Base-by-base conservation (phyloP, 306 rosid genomes). In the Dalbergia cultrata region DNA sequence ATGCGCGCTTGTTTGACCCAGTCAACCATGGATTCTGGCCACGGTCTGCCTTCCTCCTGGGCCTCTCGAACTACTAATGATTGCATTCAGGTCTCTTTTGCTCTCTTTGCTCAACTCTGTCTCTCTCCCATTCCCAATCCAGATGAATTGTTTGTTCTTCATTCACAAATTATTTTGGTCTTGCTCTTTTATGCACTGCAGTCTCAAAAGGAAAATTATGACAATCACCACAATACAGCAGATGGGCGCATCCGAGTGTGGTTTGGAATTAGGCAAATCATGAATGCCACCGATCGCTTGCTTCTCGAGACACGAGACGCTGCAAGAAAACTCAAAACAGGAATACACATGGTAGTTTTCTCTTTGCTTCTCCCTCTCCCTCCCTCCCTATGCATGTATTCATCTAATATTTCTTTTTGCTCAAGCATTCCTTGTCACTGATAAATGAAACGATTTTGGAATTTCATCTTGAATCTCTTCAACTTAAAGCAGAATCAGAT, bases 211-310 rank as follows among this genome's bases (percentile, higher is more conserved):
- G 92, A 92, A 45, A 90, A 83, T 67, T 92, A 85, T 79, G 69
- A 81, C 69, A 92, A 88, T 89, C 84, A 89, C 78, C 92, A 92
- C 70, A 92, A 94, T 66, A 88, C 93, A 1, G 91, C 87, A 11
- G 88, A 89, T 62, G 98, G 98, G 65, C 95, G 97, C 76, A 92
- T 94, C 54, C 80, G 92, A 88, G 77, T 94, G 21, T 94, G 98
- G 97, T 87, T 94, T 77, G 97, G 97, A 53, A 90, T 92, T 43
- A 86, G 97, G 82, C 97, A 92, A 81, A 90, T 94, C 73, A 94
- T 92, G 93, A 92, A 92, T 72, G 84, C 97, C 4, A 90, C 98
- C 39, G 86, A 85, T n/a, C 79, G 81, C 59, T 87, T 94, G 82
- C 90, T 90, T 26, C 86, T 89, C 49, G 83, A 89, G 74, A 92